Evolutionary conservation across 345 rosid genomes (phyloP), one percentile per base, ranked within the genome.

Genomic region (Salix koriyanagi): DNA sequence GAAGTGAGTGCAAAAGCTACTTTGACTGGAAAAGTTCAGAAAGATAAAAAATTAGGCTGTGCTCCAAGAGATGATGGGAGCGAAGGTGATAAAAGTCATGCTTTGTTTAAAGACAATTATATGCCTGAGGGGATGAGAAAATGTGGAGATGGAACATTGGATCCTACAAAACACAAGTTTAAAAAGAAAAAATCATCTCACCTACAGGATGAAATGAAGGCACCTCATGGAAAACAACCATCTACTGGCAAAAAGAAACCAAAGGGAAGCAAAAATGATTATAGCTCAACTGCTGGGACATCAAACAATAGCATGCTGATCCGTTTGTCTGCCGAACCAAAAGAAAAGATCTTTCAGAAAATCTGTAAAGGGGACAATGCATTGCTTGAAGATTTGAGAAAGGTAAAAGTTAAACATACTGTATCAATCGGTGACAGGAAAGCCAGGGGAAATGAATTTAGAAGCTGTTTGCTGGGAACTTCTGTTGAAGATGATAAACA

Each of bases 391-490:
- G 28, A 18, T 39, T 37, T 37, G 23, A 37, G 70, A 37, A 67
- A 67, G 41, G 42, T 37, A 21, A 67, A 67, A 67, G 25, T 37
- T 37, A 37, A 37, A 34, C 44, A n/a, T 67, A 19, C 42, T 34
- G 70, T 30, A n/a, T 34, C 16, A 5, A 21, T 0, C 2, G n/a
- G 97, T 71, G 98, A 91, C 71, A 78, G 82, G 3, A 86, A 86
- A 70, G 78, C 82, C 44, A 94, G 94, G 85, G 71, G 94, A 86
- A 82, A 87, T 54, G n/a, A 76, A 79, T 82, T 75, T 80, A 16
- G 44, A 67, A 34, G 23, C 26, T 46, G 28, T 67, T 39, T 67
- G 44, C 13, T 37, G 18, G 26, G 46, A 67, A 37, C 46, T 37
- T 21, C 70, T 21, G 46, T 37, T 67, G 70, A 39, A 32, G 23